Evolutionary conservation across 495 filamentous ascomycete species (phyloP).

Genomic region (Talaromyces borbonicus): DNA sequence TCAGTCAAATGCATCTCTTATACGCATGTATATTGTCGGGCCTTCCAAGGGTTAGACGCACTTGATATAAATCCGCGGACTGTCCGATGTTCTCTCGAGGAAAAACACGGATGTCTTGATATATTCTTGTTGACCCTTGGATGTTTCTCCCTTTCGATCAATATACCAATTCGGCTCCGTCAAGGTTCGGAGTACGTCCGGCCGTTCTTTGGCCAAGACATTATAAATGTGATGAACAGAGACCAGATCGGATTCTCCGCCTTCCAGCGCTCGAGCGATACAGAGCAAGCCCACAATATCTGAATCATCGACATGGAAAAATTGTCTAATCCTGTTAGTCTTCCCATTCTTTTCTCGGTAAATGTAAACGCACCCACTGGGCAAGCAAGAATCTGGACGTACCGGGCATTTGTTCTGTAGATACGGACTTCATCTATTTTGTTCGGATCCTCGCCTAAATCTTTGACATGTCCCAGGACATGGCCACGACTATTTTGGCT

Average conservation of each 20-base stretch:
- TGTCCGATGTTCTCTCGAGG: conserved; percentile 44
- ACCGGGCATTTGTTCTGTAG: conserved; percentile 79
- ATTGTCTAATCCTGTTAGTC: conserved; percentile 34
- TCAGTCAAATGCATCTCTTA: too few relatives aligned
- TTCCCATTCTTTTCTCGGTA: background rate
- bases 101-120: conserved; percentile 68
- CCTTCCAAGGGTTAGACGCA: conserved; percentile 12
- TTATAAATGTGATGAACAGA: conserved; percentile 80
- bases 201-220: conserved; percentile 59
- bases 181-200: conserved; percentile 67
- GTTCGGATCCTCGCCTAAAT: conserved; percentile 71
- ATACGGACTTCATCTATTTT: conserved; percentile 78
- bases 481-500: conserved; percentile 83
- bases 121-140: conserved; percentile 63
- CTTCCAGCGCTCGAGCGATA: conserved; percentile 64
- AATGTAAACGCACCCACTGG: background rate
- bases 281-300: conserved; percentile 85
- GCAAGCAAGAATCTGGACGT: conserved; percentile 13
- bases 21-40: background rate
- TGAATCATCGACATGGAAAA: conserved; percentile 73
- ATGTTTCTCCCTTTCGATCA: conserved; percentile 83
- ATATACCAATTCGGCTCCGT: conserved; percentile 84
- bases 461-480: conserved; percentile 84
- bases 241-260: conserved; percentile 77
- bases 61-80: conserved; percentile 47